Evolutionary conservation across 2,329 filamentous ascomycete genomes (phyloP).

Genomic region (Cercospora sojina): DNA sequence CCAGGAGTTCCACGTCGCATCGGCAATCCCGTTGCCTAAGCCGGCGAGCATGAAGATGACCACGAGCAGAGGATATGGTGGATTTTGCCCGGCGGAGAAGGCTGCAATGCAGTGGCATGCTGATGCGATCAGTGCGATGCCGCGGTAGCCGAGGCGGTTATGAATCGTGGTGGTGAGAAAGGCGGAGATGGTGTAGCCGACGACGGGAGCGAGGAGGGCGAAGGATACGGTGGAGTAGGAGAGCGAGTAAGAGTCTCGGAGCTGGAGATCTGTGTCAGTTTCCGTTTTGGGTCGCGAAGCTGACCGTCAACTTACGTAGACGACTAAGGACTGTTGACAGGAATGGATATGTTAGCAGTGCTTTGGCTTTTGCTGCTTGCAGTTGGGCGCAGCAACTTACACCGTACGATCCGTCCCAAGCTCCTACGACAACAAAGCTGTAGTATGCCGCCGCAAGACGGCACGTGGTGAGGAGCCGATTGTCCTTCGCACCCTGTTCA

Average conservation of each 20-base stretch:
- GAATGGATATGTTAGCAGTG: not conserved
- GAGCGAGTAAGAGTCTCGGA: slow-evolving; percentile 59
- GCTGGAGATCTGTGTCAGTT: slow-evolving; percentile 9
- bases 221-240: slow-evolving; percentile 61
- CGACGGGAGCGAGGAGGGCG: slow-evolving; percentile 61
- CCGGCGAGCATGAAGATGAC: slow-evolving; percentile 62
- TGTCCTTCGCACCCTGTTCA: not conserved
- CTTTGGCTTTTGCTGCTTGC: slow-evolving; percentile 5
- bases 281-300: not conserved
- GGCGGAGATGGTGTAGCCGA: slow-evolving; percentile 60
- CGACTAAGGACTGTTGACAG: not conserved
- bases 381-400: slow-evolving; percentile 4
- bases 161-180: slow-evolving; percentile 63
- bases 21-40: slow-evolving; percentile 66
- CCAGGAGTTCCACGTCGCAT: slow-evolving; percentile 57
- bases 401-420: slow-evolving; percentile 9
- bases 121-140: slow-evolving; percentile 64
- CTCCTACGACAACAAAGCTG: slow-evolving; percentile 12
- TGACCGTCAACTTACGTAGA: not conserved
- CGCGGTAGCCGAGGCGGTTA: slow-evolving; percentile 62
- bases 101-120: slow-evolving; percentile 53
- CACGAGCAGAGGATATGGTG: slow-evolving; percentile 63
- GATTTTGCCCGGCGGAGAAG: slow-evolving; percentile 49
- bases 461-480: not conserved
- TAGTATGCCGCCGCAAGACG: slow-evolving; percentile 10